Evolutionary conservation across 352 stramenopile species (phyloP), one percentile per base, ranked within the genome.

Genomic region (Pythium dissotocum): DNA sequence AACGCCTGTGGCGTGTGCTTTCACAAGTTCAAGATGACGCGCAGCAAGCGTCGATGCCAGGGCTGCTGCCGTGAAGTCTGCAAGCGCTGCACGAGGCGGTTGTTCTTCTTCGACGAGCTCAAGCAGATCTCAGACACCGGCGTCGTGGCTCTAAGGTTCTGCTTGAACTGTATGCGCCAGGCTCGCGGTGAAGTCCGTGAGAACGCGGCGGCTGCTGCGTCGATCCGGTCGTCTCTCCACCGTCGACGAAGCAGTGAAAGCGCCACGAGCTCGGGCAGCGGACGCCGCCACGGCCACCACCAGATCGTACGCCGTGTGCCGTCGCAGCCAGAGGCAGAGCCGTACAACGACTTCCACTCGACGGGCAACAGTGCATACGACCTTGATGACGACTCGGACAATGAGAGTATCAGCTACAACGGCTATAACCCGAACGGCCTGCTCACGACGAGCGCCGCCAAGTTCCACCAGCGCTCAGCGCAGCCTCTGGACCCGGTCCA

Each of bases 1-100:
- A 63, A 64, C 52, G 61, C 69, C 28, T 79, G 72, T n/a, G 62
- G 72, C 21, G 72, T 79, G 13, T 79, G 72, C 62, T 75, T 69
- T 46, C 72, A 71, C 42, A 71, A 71, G 24, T 77, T 79, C 58
- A 68, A 65, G 42, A 40, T 79, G 26, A 77, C 73, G 52, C 69
- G 72, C 33, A 58, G 69, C 52, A 76, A 77, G 66, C 69, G 72
- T 24, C 54, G 53, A n/a, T 79, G 72, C 51, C 54, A 63, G 12
- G 64, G 60, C 21, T 79, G 72, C 62, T 40, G 30, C n/a, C 61
- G 63, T 14, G 52, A 63, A 21, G 58, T 71, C 52, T 79, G 72
- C 65, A 79, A 79, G 69, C 51, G 64, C 46, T 79, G 72, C 65
- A 79, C 72, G 2, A 24, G 59, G 24, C 55, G 57, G 32, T 46